These are phyloP conservation scores for Leccinum subrobustum DNA, from an alignment of 1,284 basidiomycete genomes.

Conservation along the genomic window DNA sequence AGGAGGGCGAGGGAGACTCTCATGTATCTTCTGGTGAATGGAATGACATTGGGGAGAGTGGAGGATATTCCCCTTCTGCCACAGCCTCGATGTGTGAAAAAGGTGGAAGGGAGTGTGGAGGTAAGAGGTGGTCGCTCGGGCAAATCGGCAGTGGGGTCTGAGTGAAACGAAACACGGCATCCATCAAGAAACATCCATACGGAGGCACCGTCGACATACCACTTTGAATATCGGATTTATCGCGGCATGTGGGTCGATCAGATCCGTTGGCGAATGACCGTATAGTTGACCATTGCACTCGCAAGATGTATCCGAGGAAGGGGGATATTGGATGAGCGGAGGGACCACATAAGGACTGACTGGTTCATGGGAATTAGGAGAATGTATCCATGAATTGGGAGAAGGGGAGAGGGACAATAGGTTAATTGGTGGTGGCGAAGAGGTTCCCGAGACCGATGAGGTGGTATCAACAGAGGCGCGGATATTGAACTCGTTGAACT, in stretches of 20 bases:
- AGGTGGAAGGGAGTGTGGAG: conserved; percentile 61
- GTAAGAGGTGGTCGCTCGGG: conserved; percentile 39
- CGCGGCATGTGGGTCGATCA: conserved; percentile 57
- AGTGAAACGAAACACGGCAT: conserved; percentile 18
- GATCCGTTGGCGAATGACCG: conserved; percentile 49
- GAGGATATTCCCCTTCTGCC: conserved; percentile 68
- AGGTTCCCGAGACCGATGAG: conserved; percentile 58
- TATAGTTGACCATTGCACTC: conserved; percentile 41
- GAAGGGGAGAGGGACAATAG: conserved; percentile 65
- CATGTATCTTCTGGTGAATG: conserved; percentile 50
- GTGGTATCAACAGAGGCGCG: conserved; percentile 69
- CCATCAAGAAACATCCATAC: conserved; percentile 27
- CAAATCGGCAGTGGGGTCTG: conserved; percentile 55
- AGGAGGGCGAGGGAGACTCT: conserved; percentile 26
- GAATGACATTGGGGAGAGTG: conserved; percentile 72
- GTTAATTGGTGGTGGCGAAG: conserved; percentile 74
- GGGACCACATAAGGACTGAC: conserved; percentile 35
- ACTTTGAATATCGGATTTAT: conserved; percentile 93
- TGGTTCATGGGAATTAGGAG: conserved; percentile 44
- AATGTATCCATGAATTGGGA: conserved; percentile 50
- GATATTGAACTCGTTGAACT: conserved; percentile 72
- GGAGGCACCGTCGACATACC: conserved; percentile 53
- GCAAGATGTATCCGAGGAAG: conserved; percentile 37
- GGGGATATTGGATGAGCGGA: conserved; percentile 39
- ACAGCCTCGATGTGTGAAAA: conserved; percentile 79